Evolutionary conservation across 2,329 filamentous ascomycete species (phyloP).

Genomic region (Colletotrichum abscissum): DNA sequence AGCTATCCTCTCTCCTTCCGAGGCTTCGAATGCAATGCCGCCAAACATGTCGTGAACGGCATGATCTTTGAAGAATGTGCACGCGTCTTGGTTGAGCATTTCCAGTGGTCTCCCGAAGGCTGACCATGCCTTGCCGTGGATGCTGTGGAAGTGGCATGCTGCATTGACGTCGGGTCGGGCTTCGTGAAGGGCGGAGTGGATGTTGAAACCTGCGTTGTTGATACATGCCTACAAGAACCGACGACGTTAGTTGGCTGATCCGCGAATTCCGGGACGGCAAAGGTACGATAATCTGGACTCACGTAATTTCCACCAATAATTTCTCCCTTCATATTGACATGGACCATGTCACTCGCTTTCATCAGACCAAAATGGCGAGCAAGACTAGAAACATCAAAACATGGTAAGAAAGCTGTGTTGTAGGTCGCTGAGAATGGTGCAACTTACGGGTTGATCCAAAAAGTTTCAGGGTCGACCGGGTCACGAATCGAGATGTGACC

Average conservation of each 20-base stretch:
- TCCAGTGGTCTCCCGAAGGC: conserved; percentile 66
- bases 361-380: neutral
- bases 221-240: neutral
- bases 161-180: conserved; percentile 65
- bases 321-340: neutral
- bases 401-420: neutral
- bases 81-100: conserved; percentile 73
- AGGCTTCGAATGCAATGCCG: conserved; percentile 63
- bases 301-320: neutral
- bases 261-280: too few species aligned
- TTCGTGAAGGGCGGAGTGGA: conserved; percentile 58
- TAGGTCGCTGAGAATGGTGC: neutral
- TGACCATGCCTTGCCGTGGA: conserved; percentile 69
- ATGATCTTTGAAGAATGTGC: conserved; percentile 65
- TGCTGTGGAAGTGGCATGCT: conserved; percentile 64
- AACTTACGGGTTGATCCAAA: neutral
- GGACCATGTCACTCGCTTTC: neutral
- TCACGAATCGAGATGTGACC: neutral
- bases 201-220: conserved; percentile 53
- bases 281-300: neutral
- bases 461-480: neutral
- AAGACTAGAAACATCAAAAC: neutral
- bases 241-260: neutral
- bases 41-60: conserved; percentile 69
- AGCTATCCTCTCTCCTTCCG: conserved; percentile 75